phyloP scores from a whole-genome alignment of 1,139 yeast species.

The Blastobotrys ciferrii region DNA sequence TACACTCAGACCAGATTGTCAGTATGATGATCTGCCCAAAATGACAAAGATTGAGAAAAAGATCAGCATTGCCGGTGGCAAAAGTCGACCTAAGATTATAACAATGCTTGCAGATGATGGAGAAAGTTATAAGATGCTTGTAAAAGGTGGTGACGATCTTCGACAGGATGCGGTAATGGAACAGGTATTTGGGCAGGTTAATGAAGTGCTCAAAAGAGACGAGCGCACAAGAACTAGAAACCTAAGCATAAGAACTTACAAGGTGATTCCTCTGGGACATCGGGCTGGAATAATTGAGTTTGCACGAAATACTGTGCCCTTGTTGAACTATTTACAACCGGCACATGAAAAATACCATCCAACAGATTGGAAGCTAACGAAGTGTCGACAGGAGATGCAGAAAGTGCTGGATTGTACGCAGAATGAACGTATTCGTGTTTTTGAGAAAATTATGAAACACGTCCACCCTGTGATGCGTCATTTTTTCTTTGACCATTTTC shows the following conservation, averaged over 20 bases:
- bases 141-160: constrained; percentile 86
- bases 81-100: constrained; percentile 82
- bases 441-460: constrained; percentile 47
- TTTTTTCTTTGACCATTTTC: constrained; percentile 70
- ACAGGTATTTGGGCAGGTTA: constrained; percentile 89
- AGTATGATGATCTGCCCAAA: constrained; percentile 50
- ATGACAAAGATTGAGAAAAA: constrained; percentile 47
- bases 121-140: constrained; percentile 50
- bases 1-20: constrained; percentile 43
- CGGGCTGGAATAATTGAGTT: constrained; percentile 86
- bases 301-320: constrained; percentile 72
- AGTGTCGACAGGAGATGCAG: constrained; percentile 68
- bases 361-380: constrained; percentile 49
- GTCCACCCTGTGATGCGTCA: constrained; percentile 66
- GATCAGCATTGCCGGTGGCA: constrained; percentile 68
- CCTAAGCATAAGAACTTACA: constrained; percentile 74
- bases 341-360: constrained; percentile 48
- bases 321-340: constrained; percentile 64
- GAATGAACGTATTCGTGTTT: constrained; percentile 50
- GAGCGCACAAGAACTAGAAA: constrained; percentile 55
- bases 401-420: constrained; percentile 49
- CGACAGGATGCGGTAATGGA: constrained; percentile 98
- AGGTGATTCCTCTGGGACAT: constrained; percentile 87
- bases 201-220: constrained; percentile 59
- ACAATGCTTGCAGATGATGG: constrained; percentile 60